A percentile compares a stretch with the other conserved stretches of the same genome.
Evolutionary conservation across 345 rosid genomes (phyloP).

Genomic region (Capsella bursapastoris): DNA sequence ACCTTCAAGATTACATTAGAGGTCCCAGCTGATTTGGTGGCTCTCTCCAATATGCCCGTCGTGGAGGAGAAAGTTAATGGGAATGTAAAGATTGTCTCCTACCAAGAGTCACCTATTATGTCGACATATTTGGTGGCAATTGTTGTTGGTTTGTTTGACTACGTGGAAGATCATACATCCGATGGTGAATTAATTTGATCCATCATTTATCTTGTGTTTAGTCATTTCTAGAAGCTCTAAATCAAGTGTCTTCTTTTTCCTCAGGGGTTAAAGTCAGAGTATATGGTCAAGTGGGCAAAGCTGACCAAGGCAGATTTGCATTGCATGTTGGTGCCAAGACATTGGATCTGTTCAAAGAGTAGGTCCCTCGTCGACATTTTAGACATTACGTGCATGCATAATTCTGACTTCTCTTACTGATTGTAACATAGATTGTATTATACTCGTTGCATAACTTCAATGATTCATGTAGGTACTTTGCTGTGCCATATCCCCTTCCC

Average conservation of each 20-base stretch:
- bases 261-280: constrained; percentile 88
- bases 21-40: constrained; percentile 79
- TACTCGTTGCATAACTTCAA: constrained; percentile 16
- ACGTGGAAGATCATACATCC: constrained; percentile 83
- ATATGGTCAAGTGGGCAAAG: constrained; percentile 88
- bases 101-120: constrained; percentile 91
- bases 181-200: constrained; percentile 58
- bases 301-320: constrained; percentile 91
- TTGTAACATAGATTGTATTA: constrained; percentile 23
- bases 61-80: constrained; percentile 76
- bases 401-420: constrained; percentile 5
- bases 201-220: background rate
- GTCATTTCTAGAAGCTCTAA: constrained; percentile 17
- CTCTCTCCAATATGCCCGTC: constrained; percentile 94
- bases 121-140: constrained; percentile 95
- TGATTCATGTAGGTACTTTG: constrained; percentile 70
- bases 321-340: constrained; percentile 89
- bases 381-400: constrained; percentile 20
- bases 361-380: constrained; percentile 40
- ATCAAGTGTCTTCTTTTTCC: constrained; percentile 26
- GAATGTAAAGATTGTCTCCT: constrained; percentile 61
- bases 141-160: constrained; percentile 90
- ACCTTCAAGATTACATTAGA: constrained; percentile 87
- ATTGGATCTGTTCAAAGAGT: constrained; percentile 84
- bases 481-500: constrained; percentile 85